Evolutionary conservation across 148 eudicot species (phyloP).

Genomic region (Polygonum aviculare): DNA sequence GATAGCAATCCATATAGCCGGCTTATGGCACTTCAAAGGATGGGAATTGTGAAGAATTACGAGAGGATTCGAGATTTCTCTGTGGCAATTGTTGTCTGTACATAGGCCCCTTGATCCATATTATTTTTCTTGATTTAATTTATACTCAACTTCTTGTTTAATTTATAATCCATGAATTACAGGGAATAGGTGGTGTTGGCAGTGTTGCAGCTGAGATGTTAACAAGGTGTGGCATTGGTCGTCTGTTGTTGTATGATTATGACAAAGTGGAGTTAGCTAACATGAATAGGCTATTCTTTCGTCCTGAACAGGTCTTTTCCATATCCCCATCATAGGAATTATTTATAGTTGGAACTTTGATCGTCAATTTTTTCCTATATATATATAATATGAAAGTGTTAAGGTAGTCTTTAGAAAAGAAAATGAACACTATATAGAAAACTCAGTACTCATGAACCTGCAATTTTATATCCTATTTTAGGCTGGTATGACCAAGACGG

Average conservation of each 20-base stretch:
- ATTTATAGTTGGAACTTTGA: background rate
- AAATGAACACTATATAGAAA: background rate
- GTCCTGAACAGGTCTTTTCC: slow-evolving; percentile 80
- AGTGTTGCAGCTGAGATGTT: slow-evolving; percentile 99
- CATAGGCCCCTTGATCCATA: slow-evolving; percentile 15
- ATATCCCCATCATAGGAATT: background rate
- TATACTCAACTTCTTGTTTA: background rate
- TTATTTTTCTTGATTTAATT: background rate
- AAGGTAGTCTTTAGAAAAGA: background rate
- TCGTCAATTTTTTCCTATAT: background rate
- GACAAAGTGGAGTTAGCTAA: slow-evolving; percentile 98
- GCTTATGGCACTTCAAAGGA: slow-evolving; percentile 96
- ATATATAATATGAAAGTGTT: background rate
- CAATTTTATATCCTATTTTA: slow-evolving; percentile 19
- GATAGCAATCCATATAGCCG: slow-evolving; percentile 98
- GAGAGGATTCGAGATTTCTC: slow-evolving; percentile 95
- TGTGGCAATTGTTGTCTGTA: slow-evolving; percentile 85
- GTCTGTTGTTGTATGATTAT: slow-evolving; percentile 93
- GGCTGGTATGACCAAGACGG: slow-evolving; percentile 98
- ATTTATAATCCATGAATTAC: background rate
- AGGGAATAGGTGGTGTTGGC: slow-evolving; percentile 99
- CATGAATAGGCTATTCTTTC: slow-evolving; percentile 97
- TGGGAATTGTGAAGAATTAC: slow-evolving; percentile 93
- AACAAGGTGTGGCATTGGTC: slow-evolving; percentile 97
- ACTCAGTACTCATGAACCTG: background rate